Conservation (phyloP, 1,284 basidiomycete genomes). For the Hypsizygus ulmarius region DNA sequence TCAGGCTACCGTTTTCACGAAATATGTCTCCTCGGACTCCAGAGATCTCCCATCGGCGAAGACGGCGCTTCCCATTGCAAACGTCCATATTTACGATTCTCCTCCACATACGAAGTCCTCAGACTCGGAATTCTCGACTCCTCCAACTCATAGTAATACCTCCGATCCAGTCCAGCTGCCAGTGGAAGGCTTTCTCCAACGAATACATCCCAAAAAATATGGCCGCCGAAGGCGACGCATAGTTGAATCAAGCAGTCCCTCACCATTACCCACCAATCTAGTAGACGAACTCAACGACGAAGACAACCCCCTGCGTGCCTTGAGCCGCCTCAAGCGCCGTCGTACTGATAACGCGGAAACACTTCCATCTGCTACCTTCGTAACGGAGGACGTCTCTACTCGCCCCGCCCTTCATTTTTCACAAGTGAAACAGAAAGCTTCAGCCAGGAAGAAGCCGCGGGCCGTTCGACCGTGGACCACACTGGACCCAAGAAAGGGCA, state of each 20-base stretch:
- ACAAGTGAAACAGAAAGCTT: not conserved
- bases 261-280: slow-evolving; percentile 5
- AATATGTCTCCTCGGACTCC: not conserved
- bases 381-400: not conserved
- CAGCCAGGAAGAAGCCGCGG: slow-evolving; percentile 7
- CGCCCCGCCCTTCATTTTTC: slow-evolving; percentile 2
- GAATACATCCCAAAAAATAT: slow-evolving; percentile 17
- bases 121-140: slow-evolving; percentile 3
- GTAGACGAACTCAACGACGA: slow-evolving; percentile 2
- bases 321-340: not conserved
- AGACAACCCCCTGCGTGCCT: not conserved
- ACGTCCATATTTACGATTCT: not conserved
- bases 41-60: not conserved
- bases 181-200: slow-evolving; percentile 25
- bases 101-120: not conserved
- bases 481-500: slow-evolving; percentile 7
- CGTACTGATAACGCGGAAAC: not conserved
- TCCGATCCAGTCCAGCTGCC: slow-evolving; percentile 15
- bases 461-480: slow-evolving; percentile 9
- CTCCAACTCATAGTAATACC: slow-evolving; percentile 6
- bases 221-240: slow-evolving; percentile 15
- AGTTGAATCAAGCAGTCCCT: slow-evolving; percentile 15
- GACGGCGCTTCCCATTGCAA: not conserved
- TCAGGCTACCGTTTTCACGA: not conserved
- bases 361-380: not conserved